Conservation (phyloP, 352 stramenopile species). For the Lagenidium sp. region DNA sequence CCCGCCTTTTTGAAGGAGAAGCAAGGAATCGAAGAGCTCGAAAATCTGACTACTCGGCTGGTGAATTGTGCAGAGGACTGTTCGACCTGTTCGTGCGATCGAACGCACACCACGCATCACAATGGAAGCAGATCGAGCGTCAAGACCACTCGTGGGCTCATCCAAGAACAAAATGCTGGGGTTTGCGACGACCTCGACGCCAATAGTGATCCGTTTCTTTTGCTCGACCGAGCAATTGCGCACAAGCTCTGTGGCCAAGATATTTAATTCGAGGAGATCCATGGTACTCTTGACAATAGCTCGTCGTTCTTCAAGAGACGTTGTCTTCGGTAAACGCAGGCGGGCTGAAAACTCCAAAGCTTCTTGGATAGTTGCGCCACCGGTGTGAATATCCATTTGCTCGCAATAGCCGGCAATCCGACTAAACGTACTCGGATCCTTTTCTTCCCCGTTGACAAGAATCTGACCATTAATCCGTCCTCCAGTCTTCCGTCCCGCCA, state of each 20-base stretch:
- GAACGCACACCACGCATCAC: conserved; percentile 60
- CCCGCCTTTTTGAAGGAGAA: conserved; percentile 54
- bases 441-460: conserved; percentile 12
- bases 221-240: conserved; percentile 76
- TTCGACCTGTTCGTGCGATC: conserved; percentile 62
- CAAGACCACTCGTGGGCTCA: conserved; percentile 75
- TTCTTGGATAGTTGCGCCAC: conserved; percentile 14
- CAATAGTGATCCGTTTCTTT: conserved; percentile 82
- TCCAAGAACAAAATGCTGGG: conserved; percentile 87
- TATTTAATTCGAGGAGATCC: conserved; percentile 41
- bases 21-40: conserved; percentile 72
- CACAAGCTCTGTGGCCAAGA: conserved; percentile 31
- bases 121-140: conserved; percentile 59
- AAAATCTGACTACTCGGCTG: conserved; percentile 61
- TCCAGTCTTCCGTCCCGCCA: conserved; percentile 82
- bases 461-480: conserved; percentile 47
- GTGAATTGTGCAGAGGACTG: conserved; percentile 35
- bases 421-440: conserved; percentile 5
- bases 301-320: conserved; percentile 1
- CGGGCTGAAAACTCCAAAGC: conserved; percentile 10
- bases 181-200: conserved; percentile 78
- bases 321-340: conserved; percentile 5
- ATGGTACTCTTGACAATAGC: conserved; percentile 38
- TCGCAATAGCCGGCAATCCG: conserved; percentile 13
- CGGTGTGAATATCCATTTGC: conserved; percentile 16